phyloP scores from a whole-genome alignment of 805 yeast species.

The Schwanniomyces polymorphus region DNA sequence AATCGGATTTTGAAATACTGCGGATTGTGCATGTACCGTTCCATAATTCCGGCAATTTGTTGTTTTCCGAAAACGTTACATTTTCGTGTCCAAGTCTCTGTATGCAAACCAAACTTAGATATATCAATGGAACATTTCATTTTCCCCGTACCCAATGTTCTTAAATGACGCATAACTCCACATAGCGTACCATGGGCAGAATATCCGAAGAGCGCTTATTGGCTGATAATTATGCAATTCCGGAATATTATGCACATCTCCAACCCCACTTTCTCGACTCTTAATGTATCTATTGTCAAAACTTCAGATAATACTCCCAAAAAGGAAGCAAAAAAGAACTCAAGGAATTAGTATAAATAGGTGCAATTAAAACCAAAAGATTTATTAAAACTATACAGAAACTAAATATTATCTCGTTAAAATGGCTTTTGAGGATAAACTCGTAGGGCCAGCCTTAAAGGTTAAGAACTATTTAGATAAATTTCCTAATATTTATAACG shows the following conservation, averaged over 20 bases:
- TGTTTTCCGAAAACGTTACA: background rate
- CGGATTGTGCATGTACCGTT: background rate
- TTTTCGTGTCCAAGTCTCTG: background rate
- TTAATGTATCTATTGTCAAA: background rate
- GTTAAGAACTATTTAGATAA: constrained; percentile 30
- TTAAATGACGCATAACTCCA: background rate
- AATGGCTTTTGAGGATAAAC: constrained; percentile 37
- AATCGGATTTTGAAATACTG: background rate
- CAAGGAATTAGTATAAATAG: background rate
- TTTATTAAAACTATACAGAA: background rate
- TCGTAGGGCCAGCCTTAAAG: constrained; percentile 32
- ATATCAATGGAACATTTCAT: background rate
- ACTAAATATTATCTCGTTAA: background rate
- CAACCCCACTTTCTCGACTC: background rate
- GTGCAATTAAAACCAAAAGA: background rate
- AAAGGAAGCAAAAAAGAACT: background rate
- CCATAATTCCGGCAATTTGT: too few species aligned
- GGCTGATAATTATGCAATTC: background rate
- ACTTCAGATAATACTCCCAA: background rate
- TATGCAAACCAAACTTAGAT: too few species aligned
- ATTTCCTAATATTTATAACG: constrained; percentile 48
- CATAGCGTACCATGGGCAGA: background rate
- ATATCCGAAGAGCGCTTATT: background rate
- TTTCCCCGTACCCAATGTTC: background rate
- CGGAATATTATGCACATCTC: background rate